Evolutionary conservation across 2,329 filamentous ascomycete genomes (phyloP).

Genomic region (Nakataea oryzae): DNA sequence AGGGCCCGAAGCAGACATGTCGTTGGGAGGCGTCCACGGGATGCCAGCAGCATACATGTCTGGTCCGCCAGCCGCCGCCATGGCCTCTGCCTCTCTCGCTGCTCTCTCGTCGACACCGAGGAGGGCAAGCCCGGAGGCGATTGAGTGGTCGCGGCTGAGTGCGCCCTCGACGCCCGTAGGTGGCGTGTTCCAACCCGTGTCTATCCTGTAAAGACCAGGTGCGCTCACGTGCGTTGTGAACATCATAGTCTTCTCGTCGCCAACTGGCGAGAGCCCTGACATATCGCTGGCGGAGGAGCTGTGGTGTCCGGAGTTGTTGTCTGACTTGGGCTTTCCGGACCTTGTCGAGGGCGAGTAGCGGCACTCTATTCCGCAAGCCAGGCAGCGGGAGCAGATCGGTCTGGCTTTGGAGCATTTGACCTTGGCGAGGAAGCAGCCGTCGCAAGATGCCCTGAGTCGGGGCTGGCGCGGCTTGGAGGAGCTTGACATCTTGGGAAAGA

Average conservation of each 20-base stretch:
- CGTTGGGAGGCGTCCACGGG: constrained; percentile 28
- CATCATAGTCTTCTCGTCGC: constrained; percentile 18
- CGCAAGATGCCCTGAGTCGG: constrained; percentile 30
- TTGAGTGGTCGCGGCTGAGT: constrained; percentile 21
- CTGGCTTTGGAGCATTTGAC: constrained; percentile 44
- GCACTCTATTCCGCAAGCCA: constrained; percentile 37
- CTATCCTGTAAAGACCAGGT: constrained; percentile 23
- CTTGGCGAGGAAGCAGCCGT: constrained; percentile 44
- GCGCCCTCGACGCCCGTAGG: constrained; percentile 21
- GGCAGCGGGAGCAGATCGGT: constrained; percentile 42
- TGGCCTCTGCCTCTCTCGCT: constrained; percentile 1
- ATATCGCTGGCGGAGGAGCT: constrained; percentile 8
- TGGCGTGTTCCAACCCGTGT: constrained; percentile 27
- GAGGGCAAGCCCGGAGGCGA: constrained; percentile 21
- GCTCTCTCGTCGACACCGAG: constrained; percentile 18
- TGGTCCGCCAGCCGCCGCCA: constrained; percentile 7
- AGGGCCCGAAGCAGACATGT: constrained; percentile 17
- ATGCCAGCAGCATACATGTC: constrained; percentile 25
- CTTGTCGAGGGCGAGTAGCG: constrained; percentile 41
- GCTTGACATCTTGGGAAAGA: constrained; percentile 9
- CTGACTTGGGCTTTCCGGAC: constrained; percentile 36
- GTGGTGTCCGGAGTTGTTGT: constrained; percentile 16
- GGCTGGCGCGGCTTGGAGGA: constrained; percentile 16
- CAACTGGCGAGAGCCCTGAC: constrained; percentile 13
- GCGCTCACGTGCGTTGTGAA: constrained; percentile 15